Base-by-base conservation (phyloP, 257 asterid genomes). In the Solanum sejunctum region DNA sequence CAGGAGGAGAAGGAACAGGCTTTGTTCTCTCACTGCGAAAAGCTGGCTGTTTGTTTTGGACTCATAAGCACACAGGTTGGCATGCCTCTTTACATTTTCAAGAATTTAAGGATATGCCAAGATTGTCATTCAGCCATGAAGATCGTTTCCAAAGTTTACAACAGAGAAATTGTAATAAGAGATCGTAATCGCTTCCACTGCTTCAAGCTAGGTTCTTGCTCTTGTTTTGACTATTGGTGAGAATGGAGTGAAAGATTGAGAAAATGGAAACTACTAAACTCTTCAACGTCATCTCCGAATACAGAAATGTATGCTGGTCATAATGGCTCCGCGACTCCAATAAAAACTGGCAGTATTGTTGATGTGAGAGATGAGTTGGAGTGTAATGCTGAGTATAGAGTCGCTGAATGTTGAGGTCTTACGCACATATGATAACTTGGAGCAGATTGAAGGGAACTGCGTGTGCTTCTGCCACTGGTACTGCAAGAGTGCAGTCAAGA, bases 381-480 rank as follows among this genome's bases (percentile, higher is more conserved):
- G 45, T 79, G 81, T 26, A 88, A 54, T 88, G 85, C 66, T 78
- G 63, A 13, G 12, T 54, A 94, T 52, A 82, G 83, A 57, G 52
- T 84, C 83, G 86, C 85, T 85, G 66, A 91, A 84, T 82, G 87
- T 77, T 85, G 95, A 90, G 58, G 90, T 92, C 86, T 88, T 92
- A 36, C 66, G 45, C 83, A 81, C 89, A 92, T 84, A 92, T 83
- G 94, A 92, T 85, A 92, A 88, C 84, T 26, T 93, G 93, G 97
- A 91, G 26, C 51, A 69, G 84, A 85, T 95, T 77, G 98, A 93
- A 84, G 91, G 91, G 90, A 39, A 87, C 93, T 91, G 91, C 93
- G 98, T 93, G 98, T 87, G 95, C 96, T 87, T 97, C 98, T 43
- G 93, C 98, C 85, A 96, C 98, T 39, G 99, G 98, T 82, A 98